phyloP scores from a whole-genome alignment of 1,284 basidiomycete species.

The Leucoagaricus sp. region DNA sequence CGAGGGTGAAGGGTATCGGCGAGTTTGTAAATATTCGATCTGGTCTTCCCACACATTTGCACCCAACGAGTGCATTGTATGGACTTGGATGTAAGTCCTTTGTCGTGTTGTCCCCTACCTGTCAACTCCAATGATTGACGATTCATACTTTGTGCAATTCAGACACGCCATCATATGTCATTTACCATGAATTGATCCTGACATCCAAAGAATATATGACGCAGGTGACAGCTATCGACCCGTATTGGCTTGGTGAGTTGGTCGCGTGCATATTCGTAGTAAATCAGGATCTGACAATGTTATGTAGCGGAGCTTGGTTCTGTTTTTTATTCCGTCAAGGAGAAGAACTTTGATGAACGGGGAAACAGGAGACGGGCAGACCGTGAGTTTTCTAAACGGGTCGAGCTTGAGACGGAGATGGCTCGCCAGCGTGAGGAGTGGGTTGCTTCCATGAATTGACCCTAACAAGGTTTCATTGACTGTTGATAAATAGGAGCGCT shows the following conservation, averaged over 20 bases:
- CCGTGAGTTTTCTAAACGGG: slow-evolving; percentile 86
- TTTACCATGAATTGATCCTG: slow-evolving; percentile 95
- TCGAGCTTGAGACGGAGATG: slow-evolving; percentile 90
- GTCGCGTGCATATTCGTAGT: background rate
- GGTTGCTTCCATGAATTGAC: slow-evolving; percentile 35
- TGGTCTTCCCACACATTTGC: slow-evolving; percentile 90
- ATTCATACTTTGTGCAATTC: slow-evolving; percentile 23
- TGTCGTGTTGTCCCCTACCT: slow-evolving; percentile 2
- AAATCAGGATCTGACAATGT: background rate
- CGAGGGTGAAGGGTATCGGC: slow-evolving; percentile 96
- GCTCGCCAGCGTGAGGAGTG: slow-evolving; percentile 85
- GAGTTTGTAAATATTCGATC: slow-evolving; percentile 98
- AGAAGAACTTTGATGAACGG: slow-evolving; percentile 92
- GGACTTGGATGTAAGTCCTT: slow-evolving; percentile 89
- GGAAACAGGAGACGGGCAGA: slow-evolving; percentile 74
- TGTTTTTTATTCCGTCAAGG: slow-evolving; percentile 93
- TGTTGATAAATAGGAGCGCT: slow-evolving; percentile 47
- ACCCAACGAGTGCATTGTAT: slow-evolving; percentile 96
- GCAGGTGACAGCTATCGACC: slow-evolving; percentile 92
- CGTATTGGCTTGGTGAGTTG: slow-evolving; percentile 85
- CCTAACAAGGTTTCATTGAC: no score
- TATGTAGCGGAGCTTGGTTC: slow-evolving; percentile 83
- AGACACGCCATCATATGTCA: slow-evolving; percentile 95
- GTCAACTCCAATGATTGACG: background rate
- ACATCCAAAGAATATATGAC: slow-evolving; percentile 98